These are phyloP conservation scores for Aspergillus nidulans DNA, from an alignment of 495 filamentous ascomycete genomes.

Conservation along the genomic window DNA sequence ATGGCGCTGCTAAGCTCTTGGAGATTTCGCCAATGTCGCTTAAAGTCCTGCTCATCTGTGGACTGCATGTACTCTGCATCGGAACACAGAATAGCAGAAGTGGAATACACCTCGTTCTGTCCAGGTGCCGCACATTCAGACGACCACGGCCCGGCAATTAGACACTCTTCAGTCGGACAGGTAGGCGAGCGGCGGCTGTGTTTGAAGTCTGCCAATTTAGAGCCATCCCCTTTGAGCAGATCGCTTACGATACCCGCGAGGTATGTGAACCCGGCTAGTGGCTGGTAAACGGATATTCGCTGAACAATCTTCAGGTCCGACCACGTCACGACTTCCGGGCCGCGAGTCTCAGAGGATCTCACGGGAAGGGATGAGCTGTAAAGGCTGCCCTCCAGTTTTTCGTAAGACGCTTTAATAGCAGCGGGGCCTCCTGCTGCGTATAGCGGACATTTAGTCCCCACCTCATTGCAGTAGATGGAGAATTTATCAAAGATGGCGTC, in stretches of 20 bases:
- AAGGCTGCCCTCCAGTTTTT: conserved; percentile 33
- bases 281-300: conserved; percentile 48
- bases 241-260: conserved; percentile 52
- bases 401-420: conserved; percentile 39
- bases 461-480: conserved; percentile 44
- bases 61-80: conserved; percentile 49
- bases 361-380: conserved; percentile 46
- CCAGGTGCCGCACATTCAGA: conserved; percentile 39
- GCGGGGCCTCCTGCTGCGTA: conserved; percentile 34
- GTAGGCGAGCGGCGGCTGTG: conserved; percentile 26
- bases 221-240: conserved; percentile 51
- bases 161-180: conserved; percentile 39
- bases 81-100: conserved; percentile 56
- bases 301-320: conserved; percentile 35
- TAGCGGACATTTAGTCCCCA: conserved; percentile 39
- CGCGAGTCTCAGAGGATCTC: conserved; percentile 25
- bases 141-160: conserved; percentile 33
- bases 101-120: conserved; percentile 37
- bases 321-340: conserved; percentile 41
- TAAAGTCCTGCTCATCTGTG: conserved; percentile 41
- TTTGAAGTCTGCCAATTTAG: conserved; percentile 46
- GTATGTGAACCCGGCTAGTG: conserved; percentile 52
- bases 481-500: conserved; percentile 47
- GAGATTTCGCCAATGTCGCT: conserved; percentile 40
- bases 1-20: conserved; percentile 41